Evolutionary conservation across 2,329 filamentous ascomycete genomes (phyloP), one percentile per base, ranked within the genome.

Genomic region (Daldinia sp.): DNA sequence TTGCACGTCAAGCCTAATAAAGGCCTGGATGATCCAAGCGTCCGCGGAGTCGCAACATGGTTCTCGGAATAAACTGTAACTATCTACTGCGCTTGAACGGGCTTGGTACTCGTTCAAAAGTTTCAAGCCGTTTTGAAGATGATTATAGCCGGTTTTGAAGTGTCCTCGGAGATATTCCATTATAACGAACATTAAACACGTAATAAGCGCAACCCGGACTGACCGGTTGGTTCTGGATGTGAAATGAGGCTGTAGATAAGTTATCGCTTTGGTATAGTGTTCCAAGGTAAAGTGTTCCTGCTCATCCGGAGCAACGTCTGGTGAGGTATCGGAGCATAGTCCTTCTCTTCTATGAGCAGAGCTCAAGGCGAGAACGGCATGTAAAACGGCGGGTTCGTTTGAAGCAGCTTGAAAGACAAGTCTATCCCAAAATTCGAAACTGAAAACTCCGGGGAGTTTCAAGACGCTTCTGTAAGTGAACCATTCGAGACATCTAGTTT

Each of bases 101-200:
- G 53, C 50, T 19, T 71, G 66, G 10, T 69, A 66, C 27, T 75
- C 71, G 10, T 61, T 61, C 1, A 82, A 64, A 10, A 82, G 66
- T 41, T 71, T 77, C 3, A 82, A 56, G 0, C 82, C 81, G 37
- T 74, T 80, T n/a, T 75, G 73, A 5, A 83, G 73, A 66, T 83
- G 81, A 3, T 69, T 66, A 27, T 77, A 75, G 10, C 75, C 79
- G 0, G 75, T 70, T 5, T 68, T 63, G 34, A 77, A 79, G 15
- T 76, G 74, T 1, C 79, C 79, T 21, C 74, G 73, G 1, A 79
- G 49, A 15, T 74, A 70, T 61, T 77, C 78, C 17, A 77, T 64
- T 32, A 61, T 74, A 34, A 71, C 71, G 52, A 80, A 80, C 0
- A 80, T 15, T 3, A 78, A 58, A 49, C 79, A 79, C 11, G 76